A percentile compares a stretch with the other conserved stretches of the same genome.
phyloP scores from a whole-genome alignment of 495 filamentous ascomycete genomes.

The Neurospora discreta region DNA sequence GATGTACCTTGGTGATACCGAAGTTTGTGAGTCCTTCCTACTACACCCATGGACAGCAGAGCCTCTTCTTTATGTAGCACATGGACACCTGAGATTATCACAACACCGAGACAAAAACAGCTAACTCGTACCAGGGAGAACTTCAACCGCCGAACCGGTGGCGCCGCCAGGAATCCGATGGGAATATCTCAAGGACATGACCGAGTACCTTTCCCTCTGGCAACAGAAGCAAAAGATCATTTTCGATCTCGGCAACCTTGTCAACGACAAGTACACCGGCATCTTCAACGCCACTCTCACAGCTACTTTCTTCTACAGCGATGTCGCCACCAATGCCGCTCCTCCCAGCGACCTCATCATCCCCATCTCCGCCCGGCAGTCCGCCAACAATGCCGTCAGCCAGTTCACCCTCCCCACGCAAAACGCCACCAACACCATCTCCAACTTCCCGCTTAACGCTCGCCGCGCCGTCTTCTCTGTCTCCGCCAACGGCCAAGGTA shows the following conservation, averaged over 20 bases:
- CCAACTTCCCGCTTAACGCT: slow-evolving; percentile 44
- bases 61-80: background rate
- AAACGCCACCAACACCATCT: slow-evolving; percentile 48
- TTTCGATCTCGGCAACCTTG: slow-evolving; percentile 72
- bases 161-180: slow-evolving; percentile 50
- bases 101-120: background rate
- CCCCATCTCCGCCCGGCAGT: slow-evolving; percentile 57
- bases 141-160: slow-evolving; percentile 78
- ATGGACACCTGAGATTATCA: too few species aligned
- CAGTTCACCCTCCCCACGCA: slow-evolving; percentile 59
- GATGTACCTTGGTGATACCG: slow-evolving; percentile 71
- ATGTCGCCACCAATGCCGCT: slow-evolving; percentile 24
- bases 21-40: slow-evolving; percentile 46
- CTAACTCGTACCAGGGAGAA: slow-evolving; percentile 34
- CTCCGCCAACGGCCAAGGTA: slow-evolving; percentile 63
- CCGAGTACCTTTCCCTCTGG: slow-evolving; percentile 59
- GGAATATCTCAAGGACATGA: slow-evolving; percentile 81
- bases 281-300: slow-evolving; percentile 73
- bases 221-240: slow-evolving; percentile 59
- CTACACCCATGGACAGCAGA: background rate
- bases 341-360: slow-evolving; percentile 56
- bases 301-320: slow-evolving; percentile 56
- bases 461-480: slow-evolving; percentile 66
- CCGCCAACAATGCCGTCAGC: slow-evolving; percentile 44
- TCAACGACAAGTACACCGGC: slow-evolving; percentile 67